A percentile compares a stretch with the other conserved stretches of the same genome.
phyloP scores from a whole-genome alignment of 2,329 filamentous ascomycete genomes.

The Talaromyces sp. region DNA sequence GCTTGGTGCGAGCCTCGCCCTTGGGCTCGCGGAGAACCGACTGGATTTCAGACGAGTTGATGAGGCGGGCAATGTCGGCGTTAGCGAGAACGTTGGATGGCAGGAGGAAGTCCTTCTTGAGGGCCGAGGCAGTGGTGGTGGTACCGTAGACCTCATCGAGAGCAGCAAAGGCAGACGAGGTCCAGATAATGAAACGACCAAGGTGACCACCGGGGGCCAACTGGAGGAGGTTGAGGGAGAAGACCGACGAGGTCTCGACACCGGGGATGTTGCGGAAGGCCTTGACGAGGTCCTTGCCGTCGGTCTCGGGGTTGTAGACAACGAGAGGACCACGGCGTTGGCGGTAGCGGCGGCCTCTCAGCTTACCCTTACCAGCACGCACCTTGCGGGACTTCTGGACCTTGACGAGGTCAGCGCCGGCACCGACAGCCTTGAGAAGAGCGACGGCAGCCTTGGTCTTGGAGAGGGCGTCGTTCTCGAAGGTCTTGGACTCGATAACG shows the following conservation, averaged over 20 bases:
- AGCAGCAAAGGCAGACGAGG: conserved; percentile 91
- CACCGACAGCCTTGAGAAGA: conserved; percentile 88
- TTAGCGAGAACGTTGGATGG: conserved; percentile 89
- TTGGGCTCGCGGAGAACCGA: conserved; percentile 87
- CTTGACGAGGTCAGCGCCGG: conserved; percentile 87
- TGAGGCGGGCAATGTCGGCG: conserved; percentile 92
- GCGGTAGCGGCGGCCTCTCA: conserved; percentile 91
- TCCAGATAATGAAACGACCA: conserved; percentile 98
- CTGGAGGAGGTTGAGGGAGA: conserved; percentile 95
- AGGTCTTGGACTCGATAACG: conserved; percentile 86
- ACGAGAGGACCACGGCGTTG: conserved; percentile 97
- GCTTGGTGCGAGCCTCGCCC: conserved; percentile 86
- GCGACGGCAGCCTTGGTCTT: conserved; percentile 85
- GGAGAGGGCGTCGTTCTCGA: conserved; percentile 71
- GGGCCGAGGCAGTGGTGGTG: conserved; percentile 79
- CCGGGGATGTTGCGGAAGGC: conserved; percentile 99
- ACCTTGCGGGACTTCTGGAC: conserved; percentile 95
- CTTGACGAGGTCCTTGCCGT: conserved; percentile 88
- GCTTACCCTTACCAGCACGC: conserved; percentile 97
- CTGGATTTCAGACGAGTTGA: conserved; percentile 99
- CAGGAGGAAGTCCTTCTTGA: conserved; percentile 99
- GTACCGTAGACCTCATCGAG: conserved; percentile 96
- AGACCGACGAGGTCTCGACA: conserved; percentile 94
- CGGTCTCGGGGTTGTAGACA: conserved; percentile 92
- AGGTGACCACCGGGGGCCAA: conserved; percentile 98